A percentile compares a stretch with the other conserved stretches of the same genome.
These are phyloP conservation scores for Chenopodium suecicum DNA, from an alignment of 148 eudicot species.

Conservation along the genomic window DNA sequence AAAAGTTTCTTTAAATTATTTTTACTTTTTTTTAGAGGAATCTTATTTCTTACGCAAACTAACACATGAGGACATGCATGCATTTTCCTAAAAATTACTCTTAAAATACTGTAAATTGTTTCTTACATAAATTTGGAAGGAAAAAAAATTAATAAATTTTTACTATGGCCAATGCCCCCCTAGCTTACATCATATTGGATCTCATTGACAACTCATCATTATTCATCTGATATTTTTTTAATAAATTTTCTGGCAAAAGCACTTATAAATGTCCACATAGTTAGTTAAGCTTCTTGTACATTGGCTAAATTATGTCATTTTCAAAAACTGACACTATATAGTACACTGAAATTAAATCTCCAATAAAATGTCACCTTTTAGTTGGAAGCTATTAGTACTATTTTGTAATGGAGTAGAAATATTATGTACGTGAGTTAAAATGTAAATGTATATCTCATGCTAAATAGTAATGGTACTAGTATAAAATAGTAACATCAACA, in stretches of 20 bases:
- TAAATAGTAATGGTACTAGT: not conserved
- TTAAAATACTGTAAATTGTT: too few species aligned
- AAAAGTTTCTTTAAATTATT: too few species aligned
- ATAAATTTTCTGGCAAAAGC: not conserved
- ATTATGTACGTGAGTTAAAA: not conserved
- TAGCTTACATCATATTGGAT: not conserved
- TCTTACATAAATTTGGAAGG: too few species aligned
- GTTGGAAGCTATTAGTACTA: not conserved
- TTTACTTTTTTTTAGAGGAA: too few species aligned
- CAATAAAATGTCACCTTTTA: not conserved
- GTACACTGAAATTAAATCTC: not conserved
- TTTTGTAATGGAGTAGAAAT: not conserved
- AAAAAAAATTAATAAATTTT: not conserved
- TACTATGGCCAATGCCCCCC: not conserved
- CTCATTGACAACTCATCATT: not conserved
- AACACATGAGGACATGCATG: too few species aligned
- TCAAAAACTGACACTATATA: not conserved
- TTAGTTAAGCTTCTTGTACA: conserved; percentile 1
- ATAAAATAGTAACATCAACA: not conserved
- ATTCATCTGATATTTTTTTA: too few species aligned
- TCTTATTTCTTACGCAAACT: too few species aligned
- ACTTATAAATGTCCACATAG: conserved; percentile 14
- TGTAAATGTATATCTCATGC: not conserved
- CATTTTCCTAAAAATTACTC: too few species aligned
- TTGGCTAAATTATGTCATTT: not conserved